A percentile compares a stretch with the other conserved stretches of the same genome.
Conservation (phyloP, 2,329 filamentous ascomycete species). For the Xylaria arbuscula region DNA sequence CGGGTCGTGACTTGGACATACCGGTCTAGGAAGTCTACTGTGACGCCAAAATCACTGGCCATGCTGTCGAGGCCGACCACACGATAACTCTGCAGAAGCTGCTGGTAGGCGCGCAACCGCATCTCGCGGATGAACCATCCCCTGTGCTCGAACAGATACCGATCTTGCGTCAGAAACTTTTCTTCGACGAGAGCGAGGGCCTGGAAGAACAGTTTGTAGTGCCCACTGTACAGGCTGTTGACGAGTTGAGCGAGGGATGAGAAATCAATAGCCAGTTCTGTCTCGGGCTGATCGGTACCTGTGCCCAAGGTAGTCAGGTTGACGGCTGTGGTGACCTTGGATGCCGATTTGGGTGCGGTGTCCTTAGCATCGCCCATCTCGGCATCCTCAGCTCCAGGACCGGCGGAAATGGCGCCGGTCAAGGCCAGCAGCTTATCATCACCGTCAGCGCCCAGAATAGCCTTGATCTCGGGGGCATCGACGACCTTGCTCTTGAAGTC, state of each 20-base stretch:
- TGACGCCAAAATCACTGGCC: slow-evolving; percentile 96
- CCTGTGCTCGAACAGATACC: slow-evolving; percentile 95
- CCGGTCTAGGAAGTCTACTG: slow-evolving; percentile 95
- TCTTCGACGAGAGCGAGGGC: slow-evolving; percentile 91
- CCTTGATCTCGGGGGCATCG: slow-evolving; percentile 97
- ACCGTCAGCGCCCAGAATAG: slow-evolving; percentile 84
- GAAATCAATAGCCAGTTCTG: slow-evolving; percentile 88
- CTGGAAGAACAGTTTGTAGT: slow-evolving; percentile 94
- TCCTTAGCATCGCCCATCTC: slow-evolving; percentile 74
- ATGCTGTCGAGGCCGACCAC: slow-evolving; percentile 97
- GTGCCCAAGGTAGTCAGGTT: slow-evolving; percentile 88
- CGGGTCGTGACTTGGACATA: slow-evolving; percentile 58
- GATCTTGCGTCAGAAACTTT: slow-evolving; percentile 91
- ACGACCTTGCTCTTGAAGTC: slow-evolving; percentile 99
- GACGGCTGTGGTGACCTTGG: slow-evolving; percentile 72
- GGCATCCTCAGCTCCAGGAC: slow-evolving; percentile 79
- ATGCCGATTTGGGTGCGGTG: slow-evolving; percentile 63
- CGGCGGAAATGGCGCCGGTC: slow-evolving; percentile 81
- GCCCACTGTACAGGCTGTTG: slow-evolving; percentile 89
- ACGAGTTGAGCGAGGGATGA: slow-evolving; percentile 87
- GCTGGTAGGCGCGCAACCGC: slow-evolving; percentile 94
- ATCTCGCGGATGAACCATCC: slow-evolving; percentile 99
- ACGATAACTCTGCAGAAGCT: slow-evolving; percentile 95
- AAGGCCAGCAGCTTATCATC: slow-evolving; percentile 89
- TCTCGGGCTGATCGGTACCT: slow-evolving; percentile 76